phyloP scores from a whole-genome alignment of 2,329 filamentous ascomycete genomes.

The Diaporthe sp. region DNA sequence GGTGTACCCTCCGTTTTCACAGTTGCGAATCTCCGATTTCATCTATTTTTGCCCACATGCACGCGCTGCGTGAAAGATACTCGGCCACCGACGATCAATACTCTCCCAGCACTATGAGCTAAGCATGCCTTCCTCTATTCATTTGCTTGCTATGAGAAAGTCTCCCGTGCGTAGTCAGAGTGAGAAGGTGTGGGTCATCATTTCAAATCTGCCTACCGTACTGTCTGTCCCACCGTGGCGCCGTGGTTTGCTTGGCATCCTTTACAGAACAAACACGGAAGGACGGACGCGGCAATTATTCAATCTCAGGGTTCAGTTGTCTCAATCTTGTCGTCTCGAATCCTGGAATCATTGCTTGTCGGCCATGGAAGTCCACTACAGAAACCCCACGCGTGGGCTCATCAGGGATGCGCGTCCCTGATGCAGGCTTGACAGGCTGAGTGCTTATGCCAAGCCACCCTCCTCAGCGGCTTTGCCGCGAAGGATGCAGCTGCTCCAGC shows the following conservation, averaged over 20 bases:
- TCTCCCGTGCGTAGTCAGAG: background rate
- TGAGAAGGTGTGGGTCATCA: background rate
- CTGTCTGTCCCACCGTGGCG: background rate
- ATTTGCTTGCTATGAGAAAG: background rate
- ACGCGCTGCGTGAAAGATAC: background rate
- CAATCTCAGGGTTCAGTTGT: background rate
- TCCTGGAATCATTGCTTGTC: background rate
- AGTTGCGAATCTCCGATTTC: too few relatives aligned
- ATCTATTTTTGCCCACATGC: too few relatives aligned
- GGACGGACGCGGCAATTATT: too few relatives aligned
- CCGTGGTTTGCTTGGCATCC: background rate
- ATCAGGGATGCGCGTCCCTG: background rate
- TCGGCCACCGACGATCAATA: background rate
- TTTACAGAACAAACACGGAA: background rate
- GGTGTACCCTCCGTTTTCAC: too few relatives aligned
- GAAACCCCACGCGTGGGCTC: background rate
- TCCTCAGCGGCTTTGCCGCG: background rate
- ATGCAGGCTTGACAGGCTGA: background rate
- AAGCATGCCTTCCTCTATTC: background rate
- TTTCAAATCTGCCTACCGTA: background rate
- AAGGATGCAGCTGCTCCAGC: background rate
- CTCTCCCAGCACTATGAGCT: background rate
- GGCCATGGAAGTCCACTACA: background rate
- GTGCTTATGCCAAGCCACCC: conserved; percentile 11
- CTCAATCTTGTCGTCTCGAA: background rate